phyloP scores from a whole-genome alignment of 2,329 filamentous ascomycete genomes.

The Clarireedia sp. region DNA sequence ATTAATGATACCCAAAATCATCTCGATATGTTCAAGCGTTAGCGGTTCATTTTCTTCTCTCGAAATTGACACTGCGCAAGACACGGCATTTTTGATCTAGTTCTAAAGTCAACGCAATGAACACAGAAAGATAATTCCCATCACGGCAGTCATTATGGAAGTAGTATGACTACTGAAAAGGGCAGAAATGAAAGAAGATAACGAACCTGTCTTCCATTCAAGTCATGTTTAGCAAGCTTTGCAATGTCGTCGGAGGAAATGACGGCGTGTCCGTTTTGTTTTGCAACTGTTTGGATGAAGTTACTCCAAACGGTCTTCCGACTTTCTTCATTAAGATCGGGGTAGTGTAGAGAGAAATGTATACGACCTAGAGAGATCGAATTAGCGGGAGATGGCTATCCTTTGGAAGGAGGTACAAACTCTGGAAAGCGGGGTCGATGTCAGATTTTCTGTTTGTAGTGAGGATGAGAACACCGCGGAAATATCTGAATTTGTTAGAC shows the following conservation, averaged over 20 bases:
- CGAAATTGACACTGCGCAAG: neutral
- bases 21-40: constrained; percentile 2
- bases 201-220: constrained; percentile 4
- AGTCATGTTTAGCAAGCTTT: neutral
- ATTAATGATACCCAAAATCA: neutral
- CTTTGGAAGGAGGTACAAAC: neutral
- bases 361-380: neutral
- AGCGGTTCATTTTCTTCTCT: neutral
- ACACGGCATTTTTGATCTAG: constrained; percentile 5
- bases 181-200: neutral
- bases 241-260: neutral
- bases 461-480: constrained; percentile 2
- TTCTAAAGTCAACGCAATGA: neutral
- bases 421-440: constrained; percentile 2
- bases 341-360: constrained; percentile 3
- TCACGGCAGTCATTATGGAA: neutral
- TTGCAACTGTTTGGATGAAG: neutral
- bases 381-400: neutral
- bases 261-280: neutral
- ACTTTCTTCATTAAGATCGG: neutral
- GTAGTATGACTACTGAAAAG: neutral
- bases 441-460: constrained; percentile 3
- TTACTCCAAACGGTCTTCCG: neutral
- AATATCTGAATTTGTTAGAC: neutral
- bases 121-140: neutral